Evolutionary conservation across 495 filamentous ascomycete genomes (phyloP).

Genomic region (Zalerion maritima): DNA sequence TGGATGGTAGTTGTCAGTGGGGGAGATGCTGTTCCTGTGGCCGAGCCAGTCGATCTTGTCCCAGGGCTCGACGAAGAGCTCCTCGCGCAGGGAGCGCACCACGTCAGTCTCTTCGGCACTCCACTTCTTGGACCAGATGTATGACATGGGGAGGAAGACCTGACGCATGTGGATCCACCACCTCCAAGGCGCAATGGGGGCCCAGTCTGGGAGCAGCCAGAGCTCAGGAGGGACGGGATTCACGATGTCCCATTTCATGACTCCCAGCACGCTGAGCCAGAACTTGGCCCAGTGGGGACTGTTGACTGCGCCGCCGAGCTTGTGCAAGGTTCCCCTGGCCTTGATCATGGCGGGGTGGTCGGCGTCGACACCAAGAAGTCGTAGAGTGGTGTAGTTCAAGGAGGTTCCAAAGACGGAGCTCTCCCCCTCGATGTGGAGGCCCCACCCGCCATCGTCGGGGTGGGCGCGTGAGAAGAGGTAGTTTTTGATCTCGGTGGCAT

Average conservation of each 20-base stretch:
- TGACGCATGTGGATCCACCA: constrained; percentile 98
- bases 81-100: constrained; percentile 58
- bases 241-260: constrained; percentile 80
- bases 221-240: constrained; percentile 88
- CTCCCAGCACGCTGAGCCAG: constrained; percentile 71
- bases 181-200: constrained; percentile 84
- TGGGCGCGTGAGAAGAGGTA: constrained; percentile 85
- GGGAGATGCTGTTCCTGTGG: constrained; percentile 70
- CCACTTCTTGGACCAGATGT: constrained; percentile 69
- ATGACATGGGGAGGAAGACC: constrained; percentile 87
- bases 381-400: constrained; percentile 77
- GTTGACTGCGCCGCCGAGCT: constrained; percentile 71
- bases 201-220: constrained; percentile 93
- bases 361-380: constrained; percentile 75
- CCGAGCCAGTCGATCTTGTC: constrained; percentile 58
- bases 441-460: constrained; percentile 88
- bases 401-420: constrained; percentile 80
- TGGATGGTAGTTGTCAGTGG: constrained; percentile 79
- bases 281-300: constrained; percentile 94
- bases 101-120: constrained; percentile 55
- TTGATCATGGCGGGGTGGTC: constrained; percentile 79
- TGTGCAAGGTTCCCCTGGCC: constrained; percentile 67
- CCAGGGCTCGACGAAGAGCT: constrained; percentile 73
- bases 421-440: constrained; percentile 89
- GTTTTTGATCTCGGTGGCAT: constrained; percentile 78